Conservation (phyloP, 306 rosid genomes). For the Citrullus amarus region DNA sequence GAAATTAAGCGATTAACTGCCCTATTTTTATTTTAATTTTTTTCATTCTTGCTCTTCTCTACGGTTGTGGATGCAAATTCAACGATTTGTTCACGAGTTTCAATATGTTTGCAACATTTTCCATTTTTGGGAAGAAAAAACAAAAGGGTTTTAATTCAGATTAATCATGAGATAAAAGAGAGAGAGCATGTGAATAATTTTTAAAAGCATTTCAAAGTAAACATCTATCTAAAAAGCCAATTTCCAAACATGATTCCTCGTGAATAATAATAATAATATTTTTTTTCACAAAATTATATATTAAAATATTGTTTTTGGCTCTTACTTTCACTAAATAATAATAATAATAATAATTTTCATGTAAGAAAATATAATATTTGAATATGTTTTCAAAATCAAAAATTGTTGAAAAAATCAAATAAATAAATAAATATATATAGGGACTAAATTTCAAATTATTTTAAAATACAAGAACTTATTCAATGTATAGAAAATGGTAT, state of each 20-base stretch:
- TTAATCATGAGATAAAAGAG: background rate
- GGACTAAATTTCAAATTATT: too few relatives aligned
- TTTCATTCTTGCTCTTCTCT: background rate
- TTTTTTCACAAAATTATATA: too few relatives aligned
- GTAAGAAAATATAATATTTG: too few relatives aligned
- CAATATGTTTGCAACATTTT: background rate
- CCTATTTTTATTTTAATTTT: background rate
- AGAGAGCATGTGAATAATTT: background rate
- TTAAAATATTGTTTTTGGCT: too few relatives aligned
- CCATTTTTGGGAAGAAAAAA: background rate
- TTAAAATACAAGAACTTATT: too few relatives aligned
- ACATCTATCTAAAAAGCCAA: background rate
- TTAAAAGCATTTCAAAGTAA: background rate
- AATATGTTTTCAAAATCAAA: too few relatives aligned
- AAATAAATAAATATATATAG: too few relatives aligned
- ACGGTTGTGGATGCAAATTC: background rate
- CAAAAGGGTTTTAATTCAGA: background rate
- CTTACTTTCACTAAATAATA: too few relatives aligned
- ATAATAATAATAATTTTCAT: too few relatives aligned
- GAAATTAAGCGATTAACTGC: background rate
- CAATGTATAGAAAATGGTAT: too few relatives aligned
- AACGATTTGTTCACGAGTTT: background rate
- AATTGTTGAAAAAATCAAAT: too few relatives aligned
- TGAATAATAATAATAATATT: background rate
- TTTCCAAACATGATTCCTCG: conserved; percentile 1